phyloP scores from a whole-genome alignment of 2,329 filamentous ascomycete species.

The Trichoderma atrobrunneum region DNA sequence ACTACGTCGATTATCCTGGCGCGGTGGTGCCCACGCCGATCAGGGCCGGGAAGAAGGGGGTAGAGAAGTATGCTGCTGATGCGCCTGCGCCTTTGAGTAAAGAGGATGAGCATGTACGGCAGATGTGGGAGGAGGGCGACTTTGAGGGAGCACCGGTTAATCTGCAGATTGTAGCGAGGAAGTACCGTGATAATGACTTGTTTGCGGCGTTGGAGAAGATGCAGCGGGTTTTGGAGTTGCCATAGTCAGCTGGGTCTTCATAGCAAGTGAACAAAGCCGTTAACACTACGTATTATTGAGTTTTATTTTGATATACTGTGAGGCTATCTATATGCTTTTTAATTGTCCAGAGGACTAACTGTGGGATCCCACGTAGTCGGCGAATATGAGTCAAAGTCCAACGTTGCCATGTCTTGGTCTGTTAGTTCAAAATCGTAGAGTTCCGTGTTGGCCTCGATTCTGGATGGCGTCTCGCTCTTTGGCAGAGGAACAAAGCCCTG shows the following conservation, averaged over 20 bases:
- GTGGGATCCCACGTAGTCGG: constrained; percentile 9
- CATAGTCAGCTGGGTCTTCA: not conserved
- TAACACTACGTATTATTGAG: not conserved
- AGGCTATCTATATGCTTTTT: not conserved
- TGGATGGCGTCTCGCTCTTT: constrained; percentile 59
- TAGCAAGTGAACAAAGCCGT: not conserved
- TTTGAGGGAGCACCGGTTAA: constrained; percentile 22
- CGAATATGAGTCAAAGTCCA: constrained; percentile 25
- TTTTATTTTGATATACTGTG: not conserved
- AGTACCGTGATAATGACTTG: constrained; percentile 35
- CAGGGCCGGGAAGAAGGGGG: constrained; percentile 10
- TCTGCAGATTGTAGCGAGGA: constrained; percentile 30
- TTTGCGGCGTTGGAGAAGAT: constrained; percentile 30
- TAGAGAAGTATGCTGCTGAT: constrained; percentile 17
- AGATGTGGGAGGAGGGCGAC: constrained; percentile 11
- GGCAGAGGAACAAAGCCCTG: constrained; percentile 64
- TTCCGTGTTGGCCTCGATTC: constrained; percentile 59
- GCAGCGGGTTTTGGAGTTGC: not conserved
- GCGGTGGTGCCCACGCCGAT: constrained; percentile 29
- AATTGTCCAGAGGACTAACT: not conserved
- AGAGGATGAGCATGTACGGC: not conserved
- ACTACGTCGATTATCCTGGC: constrained; percentile 32
- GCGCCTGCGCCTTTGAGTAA: not conserved
- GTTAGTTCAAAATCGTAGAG: constrained; percentile 60
- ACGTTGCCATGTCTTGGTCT: constrained; percentile 51